Conservation (phyloP, 768 basidiomycete species). For the Baorangia bicolor region DNA sequence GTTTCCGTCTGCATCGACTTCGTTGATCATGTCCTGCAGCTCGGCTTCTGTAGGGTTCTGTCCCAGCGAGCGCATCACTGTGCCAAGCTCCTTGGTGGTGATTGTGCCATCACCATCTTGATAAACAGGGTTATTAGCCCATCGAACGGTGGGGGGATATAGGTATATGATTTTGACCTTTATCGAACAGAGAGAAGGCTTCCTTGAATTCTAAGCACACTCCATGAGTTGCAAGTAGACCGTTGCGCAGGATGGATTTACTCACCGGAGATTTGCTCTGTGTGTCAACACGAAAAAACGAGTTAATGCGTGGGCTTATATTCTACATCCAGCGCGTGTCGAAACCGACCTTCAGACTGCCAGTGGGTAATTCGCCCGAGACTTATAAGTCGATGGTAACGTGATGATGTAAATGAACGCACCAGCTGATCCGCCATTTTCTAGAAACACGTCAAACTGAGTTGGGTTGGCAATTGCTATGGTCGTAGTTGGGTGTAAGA, state of each 20-base stretch:
- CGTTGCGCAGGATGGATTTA: constrained; percentile 5
- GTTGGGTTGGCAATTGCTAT: neutral
- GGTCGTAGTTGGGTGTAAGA: constrained; percentile 5
- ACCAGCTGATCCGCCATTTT: constrained; percentile 62
- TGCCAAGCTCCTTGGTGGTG: constrained; percentile 86
- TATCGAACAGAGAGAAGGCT: constrained; percentile 97
- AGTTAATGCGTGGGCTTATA: neutral
- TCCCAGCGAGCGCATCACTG: constrained; percentile 90
- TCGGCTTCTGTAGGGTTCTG: constrained; percentile 93
- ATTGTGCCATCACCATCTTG: constrained; percentile 91
- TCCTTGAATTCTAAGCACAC: constrained; percentile 90
- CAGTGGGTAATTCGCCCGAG: neutral
- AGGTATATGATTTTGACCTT: constrained; percentile 48
- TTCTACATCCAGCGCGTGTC: constrained; percentile 4
- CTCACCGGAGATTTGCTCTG: constrained; percentile 91
- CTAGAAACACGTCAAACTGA: constrained; percentile 14
- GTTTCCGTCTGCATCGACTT: constrained; percentile 87
- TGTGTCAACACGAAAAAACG: neutral
- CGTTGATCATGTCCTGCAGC: constrained; percentile 94
- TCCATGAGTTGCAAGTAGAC: constrained; percentile 3
- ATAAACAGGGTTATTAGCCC: neutral
- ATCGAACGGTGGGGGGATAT: too few species aligned
- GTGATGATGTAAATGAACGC: constrained; percentile 24
- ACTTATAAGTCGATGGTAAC: constrained; percentile 14
- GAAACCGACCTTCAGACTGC: constrained; percentile 60